phyloP scores from a whole-genome alignment of 2,329 filamentous ascomycete species.

The Zymoseptoria pseudotritici region DNA sequence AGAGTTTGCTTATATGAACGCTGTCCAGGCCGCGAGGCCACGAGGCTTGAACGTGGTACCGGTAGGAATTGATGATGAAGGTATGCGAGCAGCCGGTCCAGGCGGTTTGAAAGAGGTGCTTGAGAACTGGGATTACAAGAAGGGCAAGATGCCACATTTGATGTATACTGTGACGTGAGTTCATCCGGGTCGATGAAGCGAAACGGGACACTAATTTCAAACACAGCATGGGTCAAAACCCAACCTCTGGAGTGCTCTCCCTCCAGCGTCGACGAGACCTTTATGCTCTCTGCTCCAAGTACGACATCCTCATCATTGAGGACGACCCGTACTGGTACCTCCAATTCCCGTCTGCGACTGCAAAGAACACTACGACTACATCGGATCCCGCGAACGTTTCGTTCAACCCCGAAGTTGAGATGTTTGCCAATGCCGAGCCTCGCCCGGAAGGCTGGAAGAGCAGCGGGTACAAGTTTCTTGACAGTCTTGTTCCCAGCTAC shows the following conservation, averaged over 20 bases:
- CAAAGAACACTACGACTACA: slow-evolving; percentile 27
- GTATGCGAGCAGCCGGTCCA: slow-evolving; percentile 67
- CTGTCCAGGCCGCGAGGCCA: slow-evolving; percentile 59
- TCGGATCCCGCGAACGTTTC: slow-evolving; percentile 21
- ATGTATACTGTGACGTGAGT: slow-evolving; percentile 86
- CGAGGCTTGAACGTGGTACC: slow-evolving; percentile 65
- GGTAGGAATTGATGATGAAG: slow-evolving; percentile 68
- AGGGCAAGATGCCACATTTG: slow-evolving; percentile 70
- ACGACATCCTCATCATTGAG: slow-evolving; percentile 85
- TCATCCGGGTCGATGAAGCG: neutral
- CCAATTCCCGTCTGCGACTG: slow-evolving; percentile 68
- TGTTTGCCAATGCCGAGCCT: slow-evolving; percentile 42
- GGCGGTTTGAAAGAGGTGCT: slow-evolving; percentile 72
- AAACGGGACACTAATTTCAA: slow-evolving; percentile 5
- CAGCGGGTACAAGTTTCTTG: slow-evolving; percentile 68
- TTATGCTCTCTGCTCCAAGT: slow-evolving; percentile 72
- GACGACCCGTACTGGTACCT: slow-evolving; percentile 96
- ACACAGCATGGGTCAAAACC: slow-evolving; percentile 76
- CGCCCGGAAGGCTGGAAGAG: slow-evolving; percentile 43
- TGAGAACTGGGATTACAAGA: slow-evolving; percentile 69
- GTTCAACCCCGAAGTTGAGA: slow-evolving; percentile 22
- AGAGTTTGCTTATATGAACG: slow-evolving; percentile 72
- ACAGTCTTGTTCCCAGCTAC: slow-evolving; percentile 76
- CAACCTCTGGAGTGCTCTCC: slow-evolving; percentile 68
- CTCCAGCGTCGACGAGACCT: slow-evolving; percentile 67